Evolutionary conservation across 345 rosid genomes (phyloP), one percentile per base, ranked within the genome.

Genomic region (Bruguiera gymnorhiza): DNA sequence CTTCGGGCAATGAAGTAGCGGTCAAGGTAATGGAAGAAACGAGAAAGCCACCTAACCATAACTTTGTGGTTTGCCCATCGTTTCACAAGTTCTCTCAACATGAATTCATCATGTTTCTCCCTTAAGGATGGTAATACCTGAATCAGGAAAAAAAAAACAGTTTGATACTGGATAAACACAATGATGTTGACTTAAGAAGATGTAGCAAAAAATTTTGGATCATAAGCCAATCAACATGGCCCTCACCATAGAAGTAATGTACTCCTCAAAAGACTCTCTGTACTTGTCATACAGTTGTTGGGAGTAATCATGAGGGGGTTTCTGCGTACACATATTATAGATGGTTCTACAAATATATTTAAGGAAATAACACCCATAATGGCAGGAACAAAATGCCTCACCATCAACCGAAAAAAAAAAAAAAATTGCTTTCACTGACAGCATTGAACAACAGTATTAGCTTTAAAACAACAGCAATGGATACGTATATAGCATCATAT

Each of bases 21-120:
- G 52, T 82, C 81, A 37, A 85, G 84, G 58, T 76, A 82, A 67
- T 74, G 52, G 60, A 85, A 82, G 70, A 82, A 75, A 24, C 79
- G 74, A 23, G 76, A 76, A 59, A 85, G 75, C 84, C 84, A 80
- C 73, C 77, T 68, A 58, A 77, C 80, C 88, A 85, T 78, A 20
- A 76, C 69, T 68, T 78, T 76, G 68, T 78, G 76, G 32, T 80
- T 76, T 2, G 68, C 67, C 86, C 86, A 85, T 59, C 83, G 68
- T 58, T 67, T 80, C 43, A 82, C 77, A 21, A 80, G 72, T 64
- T 85, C 88, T 58, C 81, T 78, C 66, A 85, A 39, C 80, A 85
- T 55, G 66, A 78, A 74, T 77, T 78, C 84, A n/a, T 73, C 76
- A 51, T 63, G 75, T 60, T 80, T 82, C 48, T 65, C 73, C 62